phyloP scores from a whole-genome alignment of 352 stramenopile genomes.

The Pythium aphanidermatum region DNA sequence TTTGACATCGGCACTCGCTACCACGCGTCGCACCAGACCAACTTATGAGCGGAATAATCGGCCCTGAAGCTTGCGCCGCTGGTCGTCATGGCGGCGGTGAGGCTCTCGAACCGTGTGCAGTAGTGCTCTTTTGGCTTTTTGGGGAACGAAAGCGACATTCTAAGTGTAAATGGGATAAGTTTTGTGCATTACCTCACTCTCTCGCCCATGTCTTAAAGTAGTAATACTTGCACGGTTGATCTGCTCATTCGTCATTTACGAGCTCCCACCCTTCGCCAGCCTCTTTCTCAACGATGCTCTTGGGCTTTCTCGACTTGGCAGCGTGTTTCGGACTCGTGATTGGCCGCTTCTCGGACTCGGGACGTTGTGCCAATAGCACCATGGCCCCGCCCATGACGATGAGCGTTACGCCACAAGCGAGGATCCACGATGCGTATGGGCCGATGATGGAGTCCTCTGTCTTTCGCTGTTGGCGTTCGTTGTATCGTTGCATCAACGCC shows the following conservation, averaged over 20 bases:
- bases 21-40: conserved; percentile 23
- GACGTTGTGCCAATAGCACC: conserved; percentile 4
- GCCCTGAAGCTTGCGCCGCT: not conserved
- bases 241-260: conserved; percentile 30
- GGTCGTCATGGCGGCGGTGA: not conserved
- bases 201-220: not conserved
- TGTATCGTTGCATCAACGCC: conserved; percentile 28
- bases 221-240: not conserved
- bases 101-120: not conserved
- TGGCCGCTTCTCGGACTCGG: conserved; percentile 26
- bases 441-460: not conserved
- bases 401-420: conserved; percentile 40
- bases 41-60: conserved; percentile 24
- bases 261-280: conserved; percentile 42
- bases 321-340: conserved; percentile 7
- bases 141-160: too few species aligned
- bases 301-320: conserved; percentile 10
- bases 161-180: conserved; percentile 26
- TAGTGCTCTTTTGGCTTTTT: too few species aligned
- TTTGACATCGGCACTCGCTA: conserved; percentile 13
- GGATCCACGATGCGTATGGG: conserved; percentile 28
- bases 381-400: conserved; percentile 40
- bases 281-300: conserved; percentile 19
- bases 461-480: conserved; percentile 18
- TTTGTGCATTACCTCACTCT: conserved; percentile 19